Evolutionary conservation across 345 rosid genomes (phyloP).

Genomic region (Aegle marmelos): DNA sequence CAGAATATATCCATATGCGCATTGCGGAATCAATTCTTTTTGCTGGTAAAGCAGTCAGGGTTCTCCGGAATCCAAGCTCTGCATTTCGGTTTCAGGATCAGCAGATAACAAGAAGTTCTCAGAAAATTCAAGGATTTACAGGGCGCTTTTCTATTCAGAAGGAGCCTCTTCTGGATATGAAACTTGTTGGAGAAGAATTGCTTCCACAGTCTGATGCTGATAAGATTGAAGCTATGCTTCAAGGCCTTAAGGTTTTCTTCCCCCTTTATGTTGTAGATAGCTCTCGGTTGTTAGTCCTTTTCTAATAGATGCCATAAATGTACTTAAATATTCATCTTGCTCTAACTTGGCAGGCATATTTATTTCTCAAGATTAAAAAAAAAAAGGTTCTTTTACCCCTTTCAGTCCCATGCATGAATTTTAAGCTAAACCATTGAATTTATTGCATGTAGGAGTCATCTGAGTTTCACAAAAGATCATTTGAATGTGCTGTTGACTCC

Average conservation of each 20-base stretch:
- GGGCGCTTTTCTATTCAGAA: slow-evolving; percentile 49
- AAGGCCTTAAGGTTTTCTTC: slow-evolving; percentile 66
- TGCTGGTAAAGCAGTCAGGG: slow-evolving; percentile 97
- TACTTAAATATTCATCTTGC: background rate
- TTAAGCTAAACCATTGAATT: slow-evolving; percentile 4
- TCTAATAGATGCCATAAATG: slow-evolving; percentile 1
- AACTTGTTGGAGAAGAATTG: slow-evolving; percentile 63
- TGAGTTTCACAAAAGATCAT: slow-evolving; percentile 91
- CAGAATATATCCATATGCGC: slow-evolving; percentile 83
- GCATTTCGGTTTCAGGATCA: slow-evolving; percentile 68
- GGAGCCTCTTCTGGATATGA: slow-evolving; percentile 48
- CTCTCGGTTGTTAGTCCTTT: background rate
- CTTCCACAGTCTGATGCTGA: slow-evolving; percentile 95
- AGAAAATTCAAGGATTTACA: slow-evolving; percentile 55
- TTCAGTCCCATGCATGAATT: slow-evolving; percentile 6
- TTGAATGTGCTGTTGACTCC: slow-evolving; percentile 81
- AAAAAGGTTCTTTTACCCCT: slow-evolving; percentile 2
- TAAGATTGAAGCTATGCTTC: slow-evolving; percentile 90
- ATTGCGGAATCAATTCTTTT: slow-evolving; percentile 92
- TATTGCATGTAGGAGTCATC: slow-evolving; percentile 65
- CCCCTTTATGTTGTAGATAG: background rate
- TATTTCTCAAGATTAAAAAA: background rate
- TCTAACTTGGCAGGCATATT: background rate
- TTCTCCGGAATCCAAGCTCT: slow-evolving; percentile 86
- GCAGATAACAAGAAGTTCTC: slow-evolving; percentile 47